Evolutionary conservation across 331 rosid genomes (phyloP), one percentile per base, ranked within the genome.

Genomic region (Erythrophleum ivorense): DNA sequence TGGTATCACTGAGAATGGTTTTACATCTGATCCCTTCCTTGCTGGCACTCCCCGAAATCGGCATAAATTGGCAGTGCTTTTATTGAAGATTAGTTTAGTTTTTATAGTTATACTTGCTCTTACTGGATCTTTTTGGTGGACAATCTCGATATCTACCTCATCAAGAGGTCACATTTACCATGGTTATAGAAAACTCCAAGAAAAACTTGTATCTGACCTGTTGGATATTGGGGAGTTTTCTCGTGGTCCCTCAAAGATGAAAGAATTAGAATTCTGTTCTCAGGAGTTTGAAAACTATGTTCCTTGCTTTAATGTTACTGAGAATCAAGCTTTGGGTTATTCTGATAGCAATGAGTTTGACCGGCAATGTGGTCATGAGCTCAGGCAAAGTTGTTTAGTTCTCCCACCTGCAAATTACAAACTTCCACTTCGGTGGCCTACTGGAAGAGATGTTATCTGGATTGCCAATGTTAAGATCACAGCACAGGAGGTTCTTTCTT

Each of bases 371-470:
- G 86, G 81, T 67, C 84, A 60, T 15, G 91, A 90, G 78, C 86
- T 76, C 72, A 87, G 79, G 86, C 91, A 86, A 84, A 85, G 80
- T 83, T 96, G 99, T 83, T 86, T 96, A 68, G 89, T 87, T 71
- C 97, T 94, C 71, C 90, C 99, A 14, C 98, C 99, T 65, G 79
- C 80, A 64, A 92, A 91, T 78, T 96, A 96, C 87, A 96, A 87
- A 85, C 94, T 96, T 90, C 99, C 99, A 80, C 98, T 96, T 60
- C 87, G 90, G 87, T 96, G 99, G 99, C 98, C 99, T 1, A 96
- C 97, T 3, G 99, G 99, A 81, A 92, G 85, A 89, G 99, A 96
- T 87, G 91, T 96, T 77, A 96, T 96, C 62, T 96, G 99, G 98
- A 64, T 90, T 86, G 85, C 95, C 71, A 96, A 96, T 87, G 98